phyloP scores from a whole-genome alignment of 441 rosid genomes.

The Pelargonium myrrhifolium region DNA sequence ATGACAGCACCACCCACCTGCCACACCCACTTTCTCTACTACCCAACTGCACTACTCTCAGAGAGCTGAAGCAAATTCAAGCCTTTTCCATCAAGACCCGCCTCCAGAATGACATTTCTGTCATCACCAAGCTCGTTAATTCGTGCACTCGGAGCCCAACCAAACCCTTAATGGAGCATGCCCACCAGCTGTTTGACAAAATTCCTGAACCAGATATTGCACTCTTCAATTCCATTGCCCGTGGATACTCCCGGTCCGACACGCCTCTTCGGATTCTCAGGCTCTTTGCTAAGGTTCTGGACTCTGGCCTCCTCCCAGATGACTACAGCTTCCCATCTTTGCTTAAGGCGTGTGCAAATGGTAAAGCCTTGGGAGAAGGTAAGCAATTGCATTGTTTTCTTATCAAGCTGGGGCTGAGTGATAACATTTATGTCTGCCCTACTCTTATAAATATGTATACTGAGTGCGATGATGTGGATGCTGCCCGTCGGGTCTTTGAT shows the following conservation, averaged over 20 bases:
- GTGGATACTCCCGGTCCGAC: conserved; percentile 58
- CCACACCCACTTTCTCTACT: conserved; percentile 34
- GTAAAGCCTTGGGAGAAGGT: conserved; percentile 54
- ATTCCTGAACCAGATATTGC: conserved; percentile 46
- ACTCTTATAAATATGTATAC: conserved; percentile 64
- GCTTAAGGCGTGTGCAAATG: conserved; percentile 57
- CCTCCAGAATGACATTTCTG: conserved; percentile 35
- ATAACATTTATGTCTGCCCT: conserved; percentile 45
- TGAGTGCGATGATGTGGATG: conserved; percentile 53
- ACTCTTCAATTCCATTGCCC: conserved; percentile 47
- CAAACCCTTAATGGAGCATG: conserved; percentile 43
- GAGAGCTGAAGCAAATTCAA: conserved; percentile 63
- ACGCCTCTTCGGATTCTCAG: conserved; percentile 36
- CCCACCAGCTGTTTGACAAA: conserved; percentile 54
- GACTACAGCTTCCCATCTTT: conserved; percentile 59
- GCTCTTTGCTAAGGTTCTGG: conserved; percentile 37
- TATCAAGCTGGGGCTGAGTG: conserved; percentile 45
- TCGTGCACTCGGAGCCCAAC: conserved; percentile 39
- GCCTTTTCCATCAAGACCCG: conserved; percentile 55
- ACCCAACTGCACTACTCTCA: conserved; percentile 42
- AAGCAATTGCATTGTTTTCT: conserved; percentile 62
- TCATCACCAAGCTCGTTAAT: conserved; percentile 44
- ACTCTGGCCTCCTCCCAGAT: conserved; percentile 41
- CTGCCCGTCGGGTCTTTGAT: conserved; percentile 57
- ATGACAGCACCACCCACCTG: conserved; percentile 5